These are phyloP conservation scores for Larix sibirica DNA, from an alignment of 83 land plant genomes.

Conservation along the genomic window DNA sequence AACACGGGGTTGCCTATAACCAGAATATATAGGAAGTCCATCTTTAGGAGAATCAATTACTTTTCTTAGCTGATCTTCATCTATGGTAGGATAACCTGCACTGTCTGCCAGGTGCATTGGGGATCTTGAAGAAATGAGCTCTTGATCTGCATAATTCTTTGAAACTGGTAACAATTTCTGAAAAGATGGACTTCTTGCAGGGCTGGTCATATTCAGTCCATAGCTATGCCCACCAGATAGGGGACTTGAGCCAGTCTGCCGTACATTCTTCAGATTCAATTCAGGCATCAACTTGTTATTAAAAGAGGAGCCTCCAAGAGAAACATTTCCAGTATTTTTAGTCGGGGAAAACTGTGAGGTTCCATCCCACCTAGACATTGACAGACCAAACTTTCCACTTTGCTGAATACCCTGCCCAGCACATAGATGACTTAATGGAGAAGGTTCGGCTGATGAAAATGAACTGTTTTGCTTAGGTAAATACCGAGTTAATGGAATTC, in stretches of 20 bases:
- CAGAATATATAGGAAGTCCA: constrained; percentile 11
- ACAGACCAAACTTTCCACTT: constrained; percentile 27
- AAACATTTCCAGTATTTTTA: constrained; percentile 26
- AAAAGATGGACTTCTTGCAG: constrained; percentile 38
- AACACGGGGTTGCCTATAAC: constrained; percentile 21
- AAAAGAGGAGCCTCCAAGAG: constrained; percentile 16
- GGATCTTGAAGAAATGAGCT: constrained; percentile 56
- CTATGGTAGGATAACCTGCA: constrained; percentile 42
- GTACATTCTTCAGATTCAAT: background rate
- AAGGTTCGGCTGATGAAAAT: constrained; percentile 15
- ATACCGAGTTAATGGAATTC: constrained; percentile 24
- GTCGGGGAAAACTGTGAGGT: constrained; percentile 23
- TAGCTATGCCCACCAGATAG: constrained; percentile 6
- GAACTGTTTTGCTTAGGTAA: constrained; percentile 22
- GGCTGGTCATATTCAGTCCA: constrained; percentile 13
- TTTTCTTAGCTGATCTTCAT: constrained; percentile 68
- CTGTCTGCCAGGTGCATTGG: constrained; percentile 47
- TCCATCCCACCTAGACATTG: constrained; percentile 45
- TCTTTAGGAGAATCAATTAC: constrained; percentile 53
- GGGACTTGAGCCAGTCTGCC: constrained; percentile 3
- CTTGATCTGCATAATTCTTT: constrained; percentile 59
- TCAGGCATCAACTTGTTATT: constrained; percentile 6
- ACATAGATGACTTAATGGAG: constrained; percentile 43
- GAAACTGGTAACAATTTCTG: constrained; percentile 42
- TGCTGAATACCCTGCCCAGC: constrained; percentile 25